phyloP scores from a whole-genome alignment of 2,329 filamentous ascomycete species.

The Keithomyces neogunnii region DNA sequence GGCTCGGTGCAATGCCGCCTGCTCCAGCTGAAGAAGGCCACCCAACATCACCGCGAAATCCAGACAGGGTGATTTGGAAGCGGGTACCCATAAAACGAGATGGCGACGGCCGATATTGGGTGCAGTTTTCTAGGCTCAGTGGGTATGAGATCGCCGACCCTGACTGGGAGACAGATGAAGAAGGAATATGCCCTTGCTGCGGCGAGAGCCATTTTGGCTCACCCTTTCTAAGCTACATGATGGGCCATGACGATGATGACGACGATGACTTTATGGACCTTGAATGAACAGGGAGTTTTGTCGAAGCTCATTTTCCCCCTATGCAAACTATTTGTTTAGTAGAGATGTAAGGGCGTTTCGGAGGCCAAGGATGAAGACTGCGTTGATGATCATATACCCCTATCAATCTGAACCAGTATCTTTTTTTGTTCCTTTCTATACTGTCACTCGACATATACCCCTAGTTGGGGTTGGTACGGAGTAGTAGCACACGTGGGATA shows the following conservation, averaged over 20 bases:
- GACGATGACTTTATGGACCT: slow-evolving; percentile 4
- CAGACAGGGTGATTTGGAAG: slow-evolving; percentile 43
- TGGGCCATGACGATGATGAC: slow-evolving; percentile 11
- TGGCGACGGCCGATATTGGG: slow-evolving; percentile 34
- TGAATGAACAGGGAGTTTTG: not conserved
- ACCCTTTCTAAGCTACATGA: slow-evolving; percentile 23
- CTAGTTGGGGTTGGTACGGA: not conserved
- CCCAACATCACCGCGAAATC: slow-evolving; percentile 31
- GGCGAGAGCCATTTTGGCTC: slow-evolving; percentile 28
- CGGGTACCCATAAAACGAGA: slow-evolving; percentile 35
- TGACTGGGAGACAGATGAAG: slow-evolving; percentile 26
- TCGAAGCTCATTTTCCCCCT: too few species aligned
- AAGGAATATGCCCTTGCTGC: slow-evolving; percentile 30
- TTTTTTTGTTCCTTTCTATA: not conserved
- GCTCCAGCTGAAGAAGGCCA: slow-evolving; percentile 35
- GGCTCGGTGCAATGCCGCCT: slow-evolving; percentile 26
- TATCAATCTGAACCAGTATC: not conserved
- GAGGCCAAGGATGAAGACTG: not conserved
- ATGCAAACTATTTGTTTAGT: too few species aligned
- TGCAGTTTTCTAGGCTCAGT: slow-evolving; percentile 34
- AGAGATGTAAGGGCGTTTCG: not conserved
- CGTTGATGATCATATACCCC: not conserved
- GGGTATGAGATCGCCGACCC: slow-evolving; percentile 27
- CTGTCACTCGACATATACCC: not conserved
- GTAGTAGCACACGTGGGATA: not conserved